phyloP scores from a whole-genome alignment of 1,284 basidiomycete genomes.

The Moesziomyces sp. region DNA sequence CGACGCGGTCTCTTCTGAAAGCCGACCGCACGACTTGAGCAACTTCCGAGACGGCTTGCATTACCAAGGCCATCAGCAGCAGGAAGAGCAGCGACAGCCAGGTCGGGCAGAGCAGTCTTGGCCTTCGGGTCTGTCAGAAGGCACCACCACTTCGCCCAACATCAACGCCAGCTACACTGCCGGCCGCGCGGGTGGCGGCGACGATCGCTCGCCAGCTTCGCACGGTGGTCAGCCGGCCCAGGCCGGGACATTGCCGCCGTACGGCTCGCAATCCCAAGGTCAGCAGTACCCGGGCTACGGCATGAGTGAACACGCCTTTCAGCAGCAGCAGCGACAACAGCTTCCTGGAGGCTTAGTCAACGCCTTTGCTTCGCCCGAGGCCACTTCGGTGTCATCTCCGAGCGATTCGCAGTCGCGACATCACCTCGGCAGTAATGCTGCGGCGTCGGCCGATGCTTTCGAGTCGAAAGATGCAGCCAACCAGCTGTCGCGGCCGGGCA shows the following conservation, averaged over 20 bases:
- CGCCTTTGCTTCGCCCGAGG: slow-evolving; percentile 33
- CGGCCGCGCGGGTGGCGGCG: slow-evolving; percentile 3
- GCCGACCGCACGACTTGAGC: slow-evolving; percentile 19
- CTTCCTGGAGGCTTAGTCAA: slow-evolving; percentile 36
- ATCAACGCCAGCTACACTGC: slow-evolving; percentile 12
- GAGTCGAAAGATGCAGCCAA: slow-evolving; percentile 11
- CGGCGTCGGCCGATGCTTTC: slow-evolving; percentile 2
- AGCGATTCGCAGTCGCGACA: slow-evolving; percentile 11
- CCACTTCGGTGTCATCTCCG: slow-evolving; percentile 24
- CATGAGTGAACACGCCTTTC: slow-evolving; percentile 20
- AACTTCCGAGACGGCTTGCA: slow-evolving; percentile 29
- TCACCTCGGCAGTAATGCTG: slow-evolving; percentile 4
- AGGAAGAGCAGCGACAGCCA: slow-evolving; percentile 19
- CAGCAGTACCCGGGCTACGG: slow-evolving; percentile 23
- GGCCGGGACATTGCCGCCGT: slow-evolving; percentile 5
- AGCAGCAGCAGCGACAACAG: slow-evolving; percentile 24
- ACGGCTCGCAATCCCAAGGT: slow-evolving; percentile 14
- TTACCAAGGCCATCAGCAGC: slow-evolving; percentile 25
- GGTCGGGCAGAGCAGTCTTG: slow-evolving; percentile 17
- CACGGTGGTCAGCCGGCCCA: slow-evolving; percentile 7
- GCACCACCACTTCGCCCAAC: slow-evolving; percentile 1
- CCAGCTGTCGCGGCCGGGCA: slow-evolving; percentile 19
- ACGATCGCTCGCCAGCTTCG: slow-evolving; percentile 11
- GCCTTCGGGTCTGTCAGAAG: slow-evolving; percentile 11
- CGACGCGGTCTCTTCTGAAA: slow-evolving; percentile 26